Conservation (phyloP, 169 alveolate genomes). For the Theileria annulata region DNA sequence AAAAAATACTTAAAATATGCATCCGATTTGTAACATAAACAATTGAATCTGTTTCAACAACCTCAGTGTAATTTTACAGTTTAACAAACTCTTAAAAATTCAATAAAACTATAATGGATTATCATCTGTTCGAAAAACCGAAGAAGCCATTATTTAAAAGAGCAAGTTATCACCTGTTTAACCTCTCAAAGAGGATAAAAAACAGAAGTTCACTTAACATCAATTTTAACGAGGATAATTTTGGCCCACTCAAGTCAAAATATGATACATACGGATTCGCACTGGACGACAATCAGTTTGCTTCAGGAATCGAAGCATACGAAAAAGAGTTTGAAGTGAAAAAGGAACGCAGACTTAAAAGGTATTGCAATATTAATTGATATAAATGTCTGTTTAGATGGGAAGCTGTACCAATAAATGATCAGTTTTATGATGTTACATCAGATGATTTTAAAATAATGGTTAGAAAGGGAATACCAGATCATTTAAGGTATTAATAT, state of each 20-base stretch:
- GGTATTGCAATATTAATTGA: constrained; percentile 13
- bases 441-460: constrained; percentile 57
- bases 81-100: background rate
- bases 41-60: background rate
- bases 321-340: constrained; percentile 53
- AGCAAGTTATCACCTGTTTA: constrained; percentile 42
- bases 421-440: constrained; percentile 8
- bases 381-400: constrained; percentile 27
- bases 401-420: constrained; percentile 27
- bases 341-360: constrained; percentile 60
- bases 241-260: background rate
- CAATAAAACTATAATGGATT: constrained; percentile 18
- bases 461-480: constrained; percentile 79
- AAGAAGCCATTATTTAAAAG: constrained; percentile 21
- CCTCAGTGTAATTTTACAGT: background rate
- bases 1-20: background rate
- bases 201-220: constrained; percentile 23
- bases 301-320: constrained; percentile 28
- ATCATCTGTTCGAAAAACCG: background rate
- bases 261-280: constrained; percentile 62
- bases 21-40: background rate
- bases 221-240: background rate
- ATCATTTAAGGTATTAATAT: constrained; percentile 64
- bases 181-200: constrained; percentile 54
- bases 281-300: constrained; percentile 48